Conservation (phyloP, 345 rosid genomes). For the Boechera retrofracta region DNA sequence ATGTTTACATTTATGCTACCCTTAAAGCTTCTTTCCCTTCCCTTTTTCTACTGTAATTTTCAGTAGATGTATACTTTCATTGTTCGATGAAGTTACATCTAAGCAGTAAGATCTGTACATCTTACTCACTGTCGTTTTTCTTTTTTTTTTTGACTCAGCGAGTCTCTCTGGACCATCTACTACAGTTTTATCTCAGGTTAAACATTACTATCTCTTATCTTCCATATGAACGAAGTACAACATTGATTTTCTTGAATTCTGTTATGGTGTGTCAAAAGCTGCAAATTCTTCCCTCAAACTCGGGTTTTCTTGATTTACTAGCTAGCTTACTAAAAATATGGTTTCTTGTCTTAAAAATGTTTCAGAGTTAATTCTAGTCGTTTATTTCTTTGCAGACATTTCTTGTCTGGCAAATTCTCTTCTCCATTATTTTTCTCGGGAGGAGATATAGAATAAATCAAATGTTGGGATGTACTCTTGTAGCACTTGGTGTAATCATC, state of each 20-base stretch:
- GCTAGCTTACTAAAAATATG: background rate
- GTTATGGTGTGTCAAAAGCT: background rate
- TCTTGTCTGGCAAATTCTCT: constrained; percentile 95
- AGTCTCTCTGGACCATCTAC: constrained; percentile 93
- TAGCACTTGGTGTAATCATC: constrained; percentile 78
- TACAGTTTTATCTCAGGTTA: constrained; percentile 93
- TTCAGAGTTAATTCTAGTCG: constrained; percentile 15
- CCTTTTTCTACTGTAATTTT: constrained; percentile 16
- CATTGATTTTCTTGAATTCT: background rate
- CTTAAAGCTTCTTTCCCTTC: background rate
- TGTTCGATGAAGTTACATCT: background rate
- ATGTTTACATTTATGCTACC: constrained; percentile 10
- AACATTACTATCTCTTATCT: constrained; percentile 20
- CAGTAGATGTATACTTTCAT: constrained; percentile 11
- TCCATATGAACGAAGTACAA: constrained; percentile 12
- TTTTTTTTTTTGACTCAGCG: constrained; percentile 58
- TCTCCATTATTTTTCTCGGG: constrained; percentile 82
- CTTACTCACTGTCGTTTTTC: constrained; percentile 37
- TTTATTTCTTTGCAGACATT: constrained; percentile 68
- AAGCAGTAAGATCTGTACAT: background rate
- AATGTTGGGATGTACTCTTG: constrained; percentile 81
- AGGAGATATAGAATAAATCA: constrained; percentile 86
- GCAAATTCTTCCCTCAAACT: constrained; percentile 9
- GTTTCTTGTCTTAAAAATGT: constrained; percentile 1
- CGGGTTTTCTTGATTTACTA: background rate